phyloP scores from a whole-genome alignment of 495 filamentous ascomycete genomes.

The Xylona heveae region DNA sequence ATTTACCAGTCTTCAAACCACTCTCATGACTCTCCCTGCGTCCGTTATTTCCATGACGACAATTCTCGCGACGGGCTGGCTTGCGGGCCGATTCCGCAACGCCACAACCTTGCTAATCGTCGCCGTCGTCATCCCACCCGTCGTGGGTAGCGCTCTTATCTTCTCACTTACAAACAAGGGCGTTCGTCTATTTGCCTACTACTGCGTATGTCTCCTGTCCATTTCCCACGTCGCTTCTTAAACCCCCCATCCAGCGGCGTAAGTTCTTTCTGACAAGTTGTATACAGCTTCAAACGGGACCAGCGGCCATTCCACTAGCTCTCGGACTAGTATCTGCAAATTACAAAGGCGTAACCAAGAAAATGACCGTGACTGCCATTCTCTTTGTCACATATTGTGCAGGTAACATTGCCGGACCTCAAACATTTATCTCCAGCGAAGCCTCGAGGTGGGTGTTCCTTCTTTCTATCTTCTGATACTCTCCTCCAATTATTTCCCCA shows the following conservation, averaged over 20 bases:
- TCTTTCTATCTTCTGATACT: too few species aligned
- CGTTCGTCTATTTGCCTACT: not conserved
- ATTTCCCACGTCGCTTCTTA: too few species aligned
- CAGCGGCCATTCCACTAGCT: not conserved
- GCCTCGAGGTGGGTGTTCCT: too few species aligned
- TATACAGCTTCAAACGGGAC: not conserved
- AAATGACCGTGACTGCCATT: not conserved
- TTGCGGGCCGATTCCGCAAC: slow-evolving; percentile 19
- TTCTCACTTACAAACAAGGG: slow-evolving; percentile 1
- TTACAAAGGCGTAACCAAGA: not conserved
- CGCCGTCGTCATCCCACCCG: slow-evolving; percentile 16
- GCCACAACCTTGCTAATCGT: slow-evolving; percentile 18
- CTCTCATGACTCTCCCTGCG: slow-evolving; percentile 19
- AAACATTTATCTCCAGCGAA: not conserved
- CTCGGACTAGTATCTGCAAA: not conserved
- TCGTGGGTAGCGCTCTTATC: slow-evolving; percentile 20
- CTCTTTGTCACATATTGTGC: not conserved
- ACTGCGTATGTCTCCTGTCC: too few species aligned
- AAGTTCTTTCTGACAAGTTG: too few species aligned
- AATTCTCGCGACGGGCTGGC: slow-evolving; percentile 17
- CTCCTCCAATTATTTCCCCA: too few species aligned
- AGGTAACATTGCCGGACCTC: not conserved
- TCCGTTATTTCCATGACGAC: slow-evolving; percentile 13
- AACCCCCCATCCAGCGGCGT: too few species aligned
- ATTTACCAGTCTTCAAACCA: slow-evolving; percentile 17